Conservation (phyloP, 768 basidiomycete species). For the Leccinum arenicola region DNA sequence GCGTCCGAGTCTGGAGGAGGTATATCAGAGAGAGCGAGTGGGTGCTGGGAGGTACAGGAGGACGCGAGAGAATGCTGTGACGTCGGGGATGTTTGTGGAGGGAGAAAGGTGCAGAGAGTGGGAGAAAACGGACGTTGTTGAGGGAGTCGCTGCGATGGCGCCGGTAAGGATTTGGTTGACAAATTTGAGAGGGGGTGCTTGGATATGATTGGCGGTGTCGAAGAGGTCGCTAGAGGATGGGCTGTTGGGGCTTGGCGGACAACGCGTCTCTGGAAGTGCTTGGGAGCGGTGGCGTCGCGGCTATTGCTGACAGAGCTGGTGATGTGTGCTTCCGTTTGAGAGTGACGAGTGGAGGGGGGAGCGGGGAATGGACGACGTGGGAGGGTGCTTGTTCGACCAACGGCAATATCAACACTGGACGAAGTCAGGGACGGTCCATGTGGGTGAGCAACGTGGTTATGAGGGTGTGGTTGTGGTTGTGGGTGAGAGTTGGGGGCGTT, state of each 20-base stretch:
- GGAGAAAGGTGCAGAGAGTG: constrained; percentile 7
- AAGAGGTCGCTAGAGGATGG: constrained; percentile 20
- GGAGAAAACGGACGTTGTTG: constrained; percentile 23
- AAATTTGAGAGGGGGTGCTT: constrained; percentile 5
- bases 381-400: constrained; percentile 22
- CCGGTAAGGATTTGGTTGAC: constrained; percentile 16
- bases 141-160: constrained; percentile 9
- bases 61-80: constrained; percentile 16
- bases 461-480: constrained; percentile 24
- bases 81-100: constrained; percentile 14
- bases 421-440: constrained; percentile 30
- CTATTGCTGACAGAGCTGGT: constrained; percentile 15
- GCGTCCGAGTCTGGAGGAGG: constrained; percentile 40
- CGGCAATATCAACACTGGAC: constrained; percentile 20
- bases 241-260: constrained; percentile 15
- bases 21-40: constrained; percentile 12
- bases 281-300: constrained; percentile 9
- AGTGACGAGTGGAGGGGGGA: constrained; percentile 33
- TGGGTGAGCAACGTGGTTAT: constrained; percentile 23
- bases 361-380: constrained; percentile 20
- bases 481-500: constrained; percentile 30
- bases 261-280: constrained; percentile 4
- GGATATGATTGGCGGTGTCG: constrained; percentile 13
- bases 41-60: constrained; percentile 22
- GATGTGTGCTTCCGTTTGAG: constrained; percentile 41